Evolutionary conservation across 257 asterid species (phyloP).

Genomic region (Nicotiana noctiflora): DNA sequence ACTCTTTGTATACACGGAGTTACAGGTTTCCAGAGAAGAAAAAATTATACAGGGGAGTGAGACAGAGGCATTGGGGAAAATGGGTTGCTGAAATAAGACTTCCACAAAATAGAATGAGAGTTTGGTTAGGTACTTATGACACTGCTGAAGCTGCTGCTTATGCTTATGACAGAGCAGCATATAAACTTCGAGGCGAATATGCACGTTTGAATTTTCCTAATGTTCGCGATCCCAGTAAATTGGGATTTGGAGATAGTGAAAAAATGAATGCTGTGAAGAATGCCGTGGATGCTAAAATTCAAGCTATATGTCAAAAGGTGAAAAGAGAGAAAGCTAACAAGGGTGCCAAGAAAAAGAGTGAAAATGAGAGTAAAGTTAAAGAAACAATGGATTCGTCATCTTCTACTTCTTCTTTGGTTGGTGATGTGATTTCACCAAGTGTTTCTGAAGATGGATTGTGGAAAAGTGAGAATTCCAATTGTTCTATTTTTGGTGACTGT

Average conservation of each 20-base stretch:
- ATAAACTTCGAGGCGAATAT: constrained; percentile 91
- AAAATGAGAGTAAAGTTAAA: not conserved
- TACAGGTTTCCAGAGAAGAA: constrained; percentile 48
- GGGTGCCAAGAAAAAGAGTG: constrained; percentile 21
- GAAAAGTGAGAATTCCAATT: constrained; percentile 40
- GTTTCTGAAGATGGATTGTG: constrained; percentile 50
- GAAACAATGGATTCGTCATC: constrained; percentile 26
- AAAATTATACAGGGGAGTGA: constrained; percentile 84
- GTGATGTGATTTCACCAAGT: constrained; percentile 27
- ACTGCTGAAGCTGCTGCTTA: constrained; percentile 93
- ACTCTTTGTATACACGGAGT: constrained; percentile 21
- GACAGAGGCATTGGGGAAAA: constrained; percentile 98
- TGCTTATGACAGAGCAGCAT: constrained; percentile 91
- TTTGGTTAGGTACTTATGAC: constrained; percentile 95
- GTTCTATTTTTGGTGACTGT: constrained; percentile 32
- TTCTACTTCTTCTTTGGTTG: not conserved
- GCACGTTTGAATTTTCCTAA: constrained; percentile 85
- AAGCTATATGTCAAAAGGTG: constrained; percentile 70
- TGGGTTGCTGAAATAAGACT: constrained; percentile 98
- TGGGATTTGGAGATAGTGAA: constrained; percentile 51
- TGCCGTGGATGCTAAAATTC: constrained; percentile 87
- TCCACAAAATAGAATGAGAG: constrained; percentile 85
- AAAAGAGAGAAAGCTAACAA: constrained; percentile 41
- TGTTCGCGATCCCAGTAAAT: constrained; percentile 42
- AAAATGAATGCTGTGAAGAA: constrained; percentile 48